These are phyloP conservation scores for Russula foetens DNA, from an alignment of 768 basidiomycete genomes.

Conservation along the genomic window DNA sequence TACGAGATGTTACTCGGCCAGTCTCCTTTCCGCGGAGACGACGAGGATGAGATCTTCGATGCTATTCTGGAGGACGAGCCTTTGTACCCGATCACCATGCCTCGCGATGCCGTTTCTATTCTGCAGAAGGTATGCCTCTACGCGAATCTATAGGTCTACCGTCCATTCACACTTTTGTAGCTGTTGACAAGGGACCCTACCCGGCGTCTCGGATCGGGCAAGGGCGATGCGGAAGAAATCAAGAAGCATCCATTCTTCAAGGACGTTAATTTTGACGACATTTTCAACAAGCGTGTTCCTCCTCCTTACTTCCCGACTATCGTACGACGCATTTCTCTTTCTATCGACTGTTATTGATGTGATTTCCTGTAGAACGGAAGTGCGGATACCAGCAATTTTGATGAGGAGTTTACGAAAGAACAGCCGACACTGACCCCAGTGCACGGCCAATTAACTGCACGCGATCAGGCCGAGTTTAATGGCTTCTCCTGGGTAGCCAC, in stretches of 20 bases:
- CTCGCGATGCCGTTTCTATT: slow-evolving; percentile 91
- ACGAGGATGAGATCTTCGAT: slow-evolving; percentile 99
- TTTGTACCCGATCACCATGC: slow-evolving; percentile 98
- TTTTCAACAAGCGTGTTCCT: slow-evolving; percentile 94
- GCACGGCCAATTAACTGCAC: slow-evolving; percentile 82
- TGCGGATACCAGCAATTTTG: slow-evolving; percentile 89
- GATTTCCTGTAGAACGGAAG: slow-evolving; percentile 55
- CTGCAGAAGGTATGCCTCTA: slow-evolving; percentile 67
- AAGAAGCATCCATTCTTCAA: slow-evolving; percentile 98
- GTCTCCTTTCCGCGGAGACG: slow-evolving; percentile 98
- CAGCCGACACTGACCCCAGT: slow-evolving; percentile 97
- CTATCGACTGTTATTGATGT: not conserved
- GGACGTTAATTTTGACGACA: slow-evolving; percentile 94
- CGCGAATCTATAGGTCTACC: not conserved
- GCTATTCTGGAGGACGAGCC: slow-evolving; percentile 98
- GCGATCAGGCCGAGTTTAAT: slow-evolving; percentile 92
- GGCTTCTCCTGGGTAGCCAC: slow-evolving; percentile 85
- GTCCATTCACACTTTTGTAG: slow-evolving; percentile 33
- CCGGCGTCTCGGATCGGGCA: slow-evolving; percentile 85
- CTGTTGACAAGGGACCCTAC: slow-evolving; percentile 86
- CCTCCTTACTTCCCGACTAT: slow-evolving; percentile 97
- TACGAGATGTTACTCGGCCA: slow-evolving; percentile 99
- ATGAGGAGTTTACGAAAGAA: slow-evolving; percentile 94
- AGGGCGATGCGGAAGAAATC: slow-evolving; percentile 93
- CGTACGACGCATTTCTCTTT: slow-evolving; percentile 40